These are phyloP conservation scores for Flaveria ramosissima DNA, from an alignment of 129 eudicot genomes.

Conservation along the genomic window DNA sequence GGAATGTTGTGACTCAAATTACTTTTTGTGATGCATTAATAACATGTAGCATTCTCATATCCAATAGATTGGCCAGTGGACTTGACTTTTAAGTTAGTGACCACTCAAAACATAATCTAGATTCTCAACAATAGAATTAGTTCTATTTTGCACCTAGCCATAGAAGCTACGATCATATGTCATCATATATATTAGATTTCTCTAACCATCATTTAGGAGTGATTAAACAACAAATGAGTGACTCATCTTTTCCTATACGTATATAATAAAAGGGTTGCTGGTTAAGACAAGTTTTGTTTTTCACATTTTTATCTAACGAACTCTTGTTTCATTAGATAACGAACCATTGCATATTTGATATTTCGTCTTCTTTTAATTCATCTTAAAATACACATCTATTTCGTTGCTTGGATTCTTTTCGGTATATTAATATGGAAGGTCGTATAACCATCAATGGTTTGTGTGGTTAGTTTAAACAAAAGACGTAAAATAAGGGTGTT, in stretches of 20 bases:
- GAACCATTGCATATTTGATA: no score
- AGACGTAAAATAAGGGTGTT: no score
- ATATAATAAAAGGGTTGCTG: neutral
- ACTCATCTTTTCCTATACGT: neutral
- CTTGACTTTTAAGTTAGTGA: slow-evolving; percentile 9
- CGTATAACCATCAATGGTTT: no score
- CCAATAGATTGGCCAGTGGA: neutral
- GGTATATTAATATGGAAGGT: no score
- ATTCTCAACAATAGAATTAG: slow-evolving; percentile 15
- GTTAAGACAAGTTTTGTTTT: no score
- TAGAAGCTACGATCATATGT: neutral
- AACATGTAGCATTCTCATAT: slow-evolving; percentile 3
- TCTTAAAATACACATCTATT: no score
- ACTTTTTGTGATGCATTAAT: neutral
- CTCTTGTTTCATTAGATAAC: neutral
- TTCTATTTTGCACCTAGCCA: slow-evolving; percentile 32
- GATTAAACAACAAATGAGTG: neutral
- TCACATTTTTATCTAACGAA: no score
- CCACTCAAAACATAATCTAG: slow-evolving; percentile 3
- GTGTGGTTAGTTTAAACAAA: no score
- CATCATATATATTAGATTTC: slow-evolving; percentile 17
- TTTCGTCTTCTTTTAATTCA: no score
- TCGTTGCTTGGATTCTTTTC: no score
- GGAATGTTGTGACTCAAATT: slow-evolving; percentile 1
- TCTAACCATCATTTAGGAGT: neutral